A percentile compares a stretch with the other conserved stretches of the same genome.
These are phyloP conservation scores for Chlorella sp. DNA, from an alignment of 139 green algal genomes.

Conservation along the genomic window DNA sequence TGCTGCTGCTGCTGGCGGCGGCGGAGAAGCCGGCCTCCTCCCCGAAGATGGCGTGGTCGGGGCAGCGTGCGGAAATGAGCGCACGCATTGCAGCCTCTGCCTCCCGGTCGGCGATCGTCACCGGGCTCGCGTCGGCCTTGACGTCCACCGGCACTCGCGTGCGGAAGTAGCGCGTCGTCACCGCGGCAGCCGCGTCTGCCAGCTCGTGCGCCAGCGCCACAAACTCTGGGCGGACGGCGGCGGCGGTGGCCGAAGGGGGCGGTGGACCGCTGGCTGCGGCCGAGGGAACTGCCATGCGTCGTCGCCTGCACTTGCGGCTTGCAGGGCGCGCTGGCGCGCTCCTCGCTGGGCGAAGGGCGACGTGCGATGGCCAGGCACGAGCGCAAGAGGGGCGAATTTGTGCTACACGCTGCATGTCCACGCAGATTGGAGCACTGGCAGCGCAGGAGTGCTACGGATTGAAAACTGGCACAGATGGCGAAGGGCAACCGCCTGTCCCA, in stretches of 20 bases:
- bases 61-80: constrained; percentile 59
- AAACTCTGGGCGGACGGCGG: constrained; percentile 21
- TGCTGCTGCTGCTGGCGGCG: constrained; percentile 3
- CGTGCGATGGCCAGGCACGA: too few relatives aligned
- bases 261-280: too few relatives aligned
- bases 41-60: constrained; percentile 86
- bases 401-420: too few relatives aligned
- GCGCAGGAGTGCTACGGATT: too few relatives aligned
- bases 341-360: too few relatives aligned
- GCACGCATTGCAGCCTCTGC: constrained; percentile 82
- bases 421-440: too few relatives aligned
- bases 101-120: constrained; percentile 81
- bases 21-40: constrained; percentile 83
- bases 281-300: too few relatives aligned
- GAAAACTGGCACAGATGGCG: too few relatives aligned
- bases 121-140: constrained; percentile 82
- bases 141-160: constrained; percentile 71
- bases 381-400: too few relatives aligned
- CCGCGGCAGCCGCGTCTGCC: constrained; percentile 69
- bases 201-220: constrained; percentile 69
- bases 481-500: too few relatives aligned
- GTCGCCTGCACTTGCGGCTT: too few relatives aligned
- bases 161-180: constrained; percentile 81
- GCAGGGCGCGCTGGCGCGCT: too few relatives aligned
- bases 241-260: background rate